phyloP scores from a whole-genome alignment of 257 asterid genomes.

The Euphrasia confusa region DNA sequence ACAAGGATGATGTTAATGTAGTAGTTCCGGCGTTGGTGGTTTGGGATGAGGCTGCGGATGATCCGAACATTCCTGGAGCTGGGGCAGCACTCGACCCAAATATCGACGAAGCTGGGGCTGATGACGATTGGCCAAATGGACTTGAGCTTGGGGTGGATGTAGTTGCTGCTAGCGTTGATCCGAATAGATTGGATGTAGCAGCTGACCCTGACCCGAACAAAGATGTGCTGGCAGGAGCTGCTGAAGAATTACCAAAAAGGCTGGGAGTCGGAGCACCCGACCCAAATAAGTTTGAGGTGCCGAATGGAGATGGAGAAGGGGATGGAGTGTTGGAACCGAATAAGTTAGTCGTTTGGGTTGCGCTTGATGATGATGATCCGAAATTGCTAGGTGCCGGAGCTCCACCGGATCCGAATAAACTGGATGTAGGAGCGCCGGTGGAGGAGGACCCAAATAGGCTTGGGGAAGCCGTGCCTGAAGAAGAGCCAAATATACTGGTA shows the following conservation, averaged over 20 bases:
- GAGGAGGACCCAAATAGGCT: slow-evolving; percentile 25
- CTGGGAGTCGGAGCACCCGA: slow-evolving; percentile 38
- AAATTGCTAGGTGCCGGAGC: slow-evolving; percentile 27
- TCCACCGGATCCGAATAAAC: slow-evolving; percentile 24
- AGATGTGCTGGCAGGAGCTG: slow-evolving; percentile 33
- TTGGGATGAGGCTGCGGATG: slow-evolving; percentile 28
- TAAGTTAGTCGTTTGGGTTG: slow-evolving; percentile 23
- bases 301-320: slow-evolving; percentile 33
- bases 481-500: slow-evolving; percentile 28
- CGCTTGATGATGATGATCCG: slow-evolving; percentile 25
- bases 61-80: slow-evolving; percentile 33
- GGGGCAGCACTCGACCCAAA: slow-evolving; percentile 31
- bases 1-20: slow-evolving; percentile 29
- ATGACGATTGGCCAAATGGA: slow-evolving; percentile 26
- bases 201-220: slow-evolving; percentile 31
- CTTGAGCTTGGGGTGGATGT: slow-evolving; percentile 26
- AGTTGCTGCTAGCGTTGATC: slow-evolving; percentile 19
- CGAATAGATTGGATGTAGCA: slow-evolving; percentile 25
- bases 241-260: slow-evolving; percentile 36
- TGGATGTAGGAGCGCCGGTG: not conserved
- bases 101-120: slow-evolving; percentile 18
- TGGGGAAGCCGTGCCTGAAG: slow-evolving; percentile 26
- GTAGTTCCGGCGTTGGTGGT: slow-evolving; percentile 24
- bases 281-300: slow-evolving; percentile 33
- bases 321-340: slow-evolving; percentile 26